Conservation (phyloP, 495 filamentous ascomycete species). For the Penicillium malachiteum region DNA sequence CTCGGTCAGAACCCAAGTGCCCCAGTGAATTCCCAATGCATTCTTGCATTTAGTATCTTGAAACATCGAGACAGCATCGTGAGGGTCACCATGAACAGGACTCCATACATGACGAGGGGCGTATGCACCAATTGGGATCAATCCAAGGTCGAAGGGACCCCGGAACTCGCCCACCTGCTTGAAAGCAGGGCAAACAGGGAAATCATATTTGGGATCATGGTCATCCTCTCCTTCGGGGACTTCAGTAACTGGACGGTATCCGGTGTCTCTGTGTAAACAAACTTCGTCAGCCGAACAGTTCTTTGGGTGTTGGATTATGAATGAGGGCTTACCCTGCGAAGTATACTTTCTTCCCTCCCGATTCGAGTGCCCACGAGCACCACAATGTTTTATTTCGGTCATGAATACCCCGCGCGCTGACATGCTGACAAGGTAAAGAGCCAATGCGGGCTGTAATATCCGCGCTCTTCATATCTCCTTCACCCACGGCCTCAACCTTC, state of each 20-base stretch:
- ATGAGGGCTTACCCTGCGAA: constrained; percentile 40
- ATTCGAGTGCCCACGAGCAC: constrained; percentile 81
- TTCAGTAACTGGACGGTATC: constrained; percentile 79
- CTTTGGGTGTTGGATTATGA: background rate
- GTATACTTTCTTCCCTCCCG: constrained; percentile 54
- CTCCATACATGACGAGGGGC: constrained; percentile 73
- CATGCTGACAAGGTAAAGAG: constrained; percentile 86
- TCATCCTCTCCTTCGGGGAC: constrained; percentile 67
- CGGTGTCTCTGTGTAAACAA: constrained; percentile 54
- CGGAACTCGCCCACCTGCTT: constrained; percentile 76
- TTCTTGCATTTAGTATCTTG: constrained; percentile 76
- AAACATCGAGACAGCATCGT: constrained; percentile 89
- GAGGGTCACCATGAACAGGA: constrained; percentile 84
- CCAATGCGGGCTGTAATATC: constrained; percentile 73
- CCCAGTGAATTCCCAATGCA: constrained; percentile 94
- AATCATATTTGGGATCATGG: constrained; percentile 65
- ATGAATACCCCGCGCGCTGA: constrained; percentile 62
- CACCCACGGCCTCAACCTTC: constrained; percentile 29
- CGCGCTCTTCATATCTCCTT: constrained; percentile 20
- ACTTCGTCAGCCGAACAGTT: background rate
- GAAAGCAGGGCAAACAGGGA: constrained; percentile 84
- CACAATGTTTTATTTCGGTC: constrained; percentile 79
- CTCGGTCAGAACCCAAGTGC: constrained; percentile 83
- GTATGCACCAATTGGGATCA: constrained; percentile 96
- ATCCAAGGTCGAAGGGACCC: constrained; percentile 87